Percentiles rank a stretch among this genome's conserved stretches.
Evolutionary conservation across 495 filamentous ascomycete species (phyloP).

Genomic region (Penicillium fimorum): DNA sequence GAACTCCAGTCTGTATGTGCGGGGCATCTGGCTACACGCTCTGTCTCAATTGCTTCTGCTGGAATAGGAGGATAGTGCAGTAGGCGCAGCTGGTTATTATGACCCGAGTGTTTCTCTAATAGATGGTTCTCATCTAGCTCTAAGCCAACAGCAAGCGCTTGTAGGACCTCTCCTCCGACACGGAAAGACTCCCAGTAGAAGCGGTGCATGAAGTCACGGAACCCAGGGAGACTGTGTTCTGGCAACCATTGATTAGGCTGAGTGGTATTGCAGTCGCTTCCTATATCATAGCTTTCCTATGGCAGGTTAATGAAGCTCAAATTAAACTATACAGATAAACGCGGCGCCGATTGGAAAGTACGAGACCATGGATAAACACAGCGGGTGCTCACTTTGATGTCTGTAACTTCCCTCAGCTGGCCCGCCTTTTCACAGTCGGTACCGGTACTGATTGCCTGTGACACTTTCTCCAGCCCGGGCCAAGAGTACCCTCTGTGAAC

Average conservation of each 20-base stretch:
- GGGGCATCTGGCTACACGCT: slow-evolving; percentile 50
- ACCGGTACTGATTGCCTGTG: slow-evolving; percentile 50
- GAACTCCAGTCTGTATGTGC: slow-evolving; percentile 55
- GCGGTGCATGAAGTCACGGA: slow-evolving; percentile 54
- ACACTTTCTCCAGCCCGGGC: slow-evolving; percentile 64
- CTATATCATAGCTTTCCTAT: slow-evolving; percentile 68
- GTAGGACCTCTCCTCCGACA: slow-evolving; percentile 46
- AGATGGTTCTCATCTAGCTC: slow-evolving; percentile 50
- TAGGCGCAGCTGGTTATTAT: slow-evolving; percentile 62
- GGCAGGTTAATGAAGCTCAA: neutral
- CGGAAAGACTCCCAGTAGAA: slow-evolving; percentile 57
- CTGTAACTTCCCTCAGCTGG: slow-evolving; percentile 36
- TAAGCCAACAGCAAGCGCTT: slow-evolving; percentile 54
- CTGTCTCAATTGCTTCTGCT: slow-evolving; percentile 42
- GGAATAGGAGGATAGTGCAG: slow-evolving; percentile 65
- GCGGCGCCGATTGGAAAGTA: neutral
- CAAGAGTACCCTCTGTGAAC: slow-evolving; percentile 66
- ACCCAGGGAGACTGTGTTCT: slow-evolving; percentile 56
- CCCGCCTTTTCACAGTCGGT: slow-evolving; percentile 38
- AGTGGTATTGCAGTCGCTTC: slow-evolving; percentile 51
- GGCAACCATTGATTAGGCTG: slow-evolving; percentile 69
- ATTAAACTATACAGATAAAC: neutral
- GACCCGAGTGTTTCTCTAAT: slow-evolving; percentile 51
- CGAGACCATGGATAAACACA: neutral
- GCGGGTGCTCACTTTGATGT: slow-evolving; percentile 35